These are phyloP conservation scores for Debaryomyces sp. DNA, from an alignment of 1,139 yeast genomes.

Conservation along the genomic window DNA sequence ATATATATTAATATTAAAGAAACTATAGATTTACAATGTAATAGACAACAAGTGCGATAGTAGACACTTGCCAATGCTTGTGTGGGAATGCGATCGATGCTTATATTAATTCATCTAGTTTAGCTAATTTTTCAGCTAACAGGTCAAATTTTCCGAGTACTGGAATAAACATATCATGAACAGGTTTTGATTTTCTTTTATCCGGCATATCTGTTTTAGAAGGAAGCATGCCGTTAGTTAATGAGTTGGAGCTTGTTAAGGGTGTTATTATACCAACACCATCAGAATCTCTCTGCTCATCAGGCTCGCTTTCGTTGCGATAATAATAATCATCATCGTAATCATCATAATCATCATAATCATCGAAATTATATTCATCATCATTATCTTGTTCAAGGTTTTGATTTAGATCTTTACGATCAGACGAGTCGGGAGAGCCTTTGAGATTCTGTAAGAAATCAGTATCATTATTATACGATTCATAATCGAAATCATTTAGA, in stretches of 20 bases:
- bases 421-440: neutral
- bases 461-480: constrained; percentile 11
- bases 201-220: constrained; percentile 14
- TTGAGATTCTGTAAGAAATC: neutral
- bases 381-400: constrained; percentile 18
- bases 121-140: constrained; percentile 48
- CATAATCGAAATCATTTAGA: constrained; percentile 25
- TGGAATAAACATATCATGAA: constrained; percentile 50
- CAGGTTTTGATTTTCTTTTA: constrained; percentile 37
- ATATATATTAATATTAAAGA: neutral
- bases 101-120: constrained; percentile 32
- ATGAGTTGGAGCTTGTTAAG: constrained; percentile 42
- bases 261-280: constrained; percentile 27
- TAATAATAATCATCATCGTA: constrained; percentile 12
- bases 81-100: neutral
- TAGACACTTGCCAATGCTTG: neutral
- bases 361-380: constrained; percentile 9
- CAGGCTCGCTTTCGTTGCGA: constrained; percentile 15
- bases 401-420: neutral
- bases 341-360: constrained; percentile 12
- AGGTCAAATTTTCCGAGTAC: constrained; percentile 49
- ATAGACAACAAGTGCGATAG: neutral
- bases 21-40: neutral
- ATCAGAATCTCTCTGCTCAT: constrained; percentile 1
- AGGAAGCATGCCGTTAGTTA: constrained; percentile 21